A percentile compares a stretch with the other conserved stretches of the same genome.
Conservation (phyloP, 768 basidiomycete genomes). For the Boletus reticuloceps region DNA sequence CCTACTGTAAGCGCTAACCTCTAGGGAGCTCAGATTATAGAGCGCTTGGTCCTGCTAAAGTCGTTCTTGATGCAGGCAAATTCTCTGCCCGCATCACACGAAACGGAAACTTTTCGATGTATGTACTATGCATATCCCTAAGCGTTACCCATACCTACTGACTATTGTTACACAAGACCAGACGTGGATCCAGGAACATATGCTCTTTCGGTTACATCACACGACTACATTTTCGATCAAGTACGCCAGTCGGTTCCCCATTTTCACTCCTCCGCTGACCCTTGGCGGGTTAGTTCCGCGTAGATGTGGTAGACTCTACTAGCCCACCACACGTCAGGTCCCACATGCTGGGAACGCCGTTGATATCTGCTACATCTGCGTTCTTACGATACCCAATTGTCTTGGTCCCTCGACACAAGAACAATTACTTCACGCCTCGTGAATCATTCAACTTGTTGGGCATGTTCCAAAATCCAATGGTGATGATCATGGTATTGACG, state of each 20-base stretch:
- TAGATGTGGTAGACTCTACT: slow-evolving; percentile 55
- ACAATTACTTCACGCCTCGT: slow-evolving; percentile 63
- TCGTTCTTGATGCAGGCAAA: slow-evolving; percentile 58
- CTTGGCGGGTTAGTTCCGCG: slow-evolving; percentile 48
- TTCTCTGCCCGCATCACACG: slow-evolving; percentile 50
- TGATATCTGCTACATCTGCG: slow-evolving; percentile 54
- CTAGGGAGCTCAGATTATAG: slow-evolving; percentile 28
- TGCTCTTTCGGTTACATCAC: slow-evolving; percentile 62
- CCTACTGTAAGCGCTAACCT: slow-evolving; percentile 11
- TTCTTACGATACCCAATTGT: slow-evolving; percentile 61
- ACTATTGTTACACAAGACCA: slow-evolving; percentile 42
- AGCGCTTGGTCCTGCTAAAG: slow-evolving; percentile 55
- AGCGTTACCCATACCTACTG: slow-evolving; percentile 1
- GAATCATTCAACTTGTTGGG: slow-evolving; percentile 71
- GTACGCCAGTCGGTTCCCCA: slow-evolving; percentile 34
- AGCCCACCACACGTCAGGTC: slow-evolving; percentile 53
- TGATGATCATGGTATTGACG: slow-evolving; percentile 69
- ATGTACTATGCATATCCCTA: slow-evolving; percentile 47
- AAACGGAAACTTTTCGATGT: slow-evolving; percentile 70
- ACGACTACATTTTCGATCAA: slow-evolving; percentile 69
- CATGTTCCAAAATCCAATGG: slow-evolving; percentile 86
- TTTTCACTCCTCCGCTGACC: slow-evolving; percentile 2
- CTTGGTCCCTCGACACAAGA: slow-evolving; percentile 52
- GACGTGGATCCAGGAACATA: slow-evolving; percentile 70
- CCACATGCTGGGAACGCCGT: slow-evolving; percentile 65